Conservation (phyloP, 768 basidiomycete genomes). For the Boletus vinaceobasis region DNA sequence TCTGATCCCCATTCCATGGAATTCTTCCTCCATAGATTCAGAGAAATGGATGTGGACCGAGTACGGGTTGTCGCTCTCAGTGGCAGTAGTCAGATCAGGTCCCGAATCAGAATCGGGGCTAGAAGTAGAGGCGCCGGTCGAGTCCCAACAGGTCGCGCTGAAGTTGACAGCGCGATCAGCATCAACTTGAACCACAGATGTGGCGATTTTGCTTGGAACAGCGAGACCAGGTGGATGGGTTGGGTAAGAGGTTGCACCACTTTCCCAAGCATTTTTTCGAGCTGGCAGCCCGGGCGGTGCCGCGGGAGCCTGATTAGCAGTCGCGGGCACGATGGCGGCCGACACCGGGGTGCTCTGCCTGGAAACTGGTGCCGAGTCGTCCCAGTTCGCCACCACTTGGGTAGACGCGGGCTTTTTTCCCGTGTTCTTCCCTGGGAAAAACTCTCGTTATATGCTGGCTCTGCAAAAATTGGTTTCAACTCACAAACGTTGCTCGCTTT, state of each 20-base stretch:
- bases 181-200: not conserved
- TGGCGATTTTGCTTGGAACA: not conserved
- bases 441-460: not conserved
- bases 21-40: conserved; percentile 29
- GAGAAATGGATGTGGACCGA: conserved; percentile 21
- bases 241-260: conserved; percentile 5
- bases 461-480: not conserved
- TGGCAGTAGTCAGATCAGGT: conserved; percentile 21
- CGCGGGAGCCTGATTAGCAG: conserved; percentile 1
- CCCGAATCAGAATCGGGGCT: conserved; percentile 28
- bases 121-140: conserved; percentile 20
- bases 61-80: conserved; percentile 25
- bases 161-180: conserved; percentile 9
- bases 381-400: conserved; percentile 18
- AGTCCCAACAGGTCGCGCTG: conserved; percentile 23
- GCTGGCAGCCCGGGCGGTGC: conserved; percentile 11
- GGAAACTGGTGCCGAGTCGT: conserved; percentile 14
- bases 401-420: not conserved
- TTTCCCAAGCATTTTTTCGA: conserved; percentile 10
- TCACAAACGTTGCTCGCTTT: conserved; percentile 30
- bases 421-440: conserved; percentile 15
- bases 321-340: not conserved
- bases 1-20: conserved; percentile 24
- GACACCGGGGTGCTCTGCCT: conserved; percentile 15
- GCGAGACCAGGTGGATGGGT: conserved; percentile 13